These are phyloP conservation scores for Oryza glaberrima DNA, from an alignment of 176 grass and related monocot genomes.

Conservation along the genomic window DNA sequence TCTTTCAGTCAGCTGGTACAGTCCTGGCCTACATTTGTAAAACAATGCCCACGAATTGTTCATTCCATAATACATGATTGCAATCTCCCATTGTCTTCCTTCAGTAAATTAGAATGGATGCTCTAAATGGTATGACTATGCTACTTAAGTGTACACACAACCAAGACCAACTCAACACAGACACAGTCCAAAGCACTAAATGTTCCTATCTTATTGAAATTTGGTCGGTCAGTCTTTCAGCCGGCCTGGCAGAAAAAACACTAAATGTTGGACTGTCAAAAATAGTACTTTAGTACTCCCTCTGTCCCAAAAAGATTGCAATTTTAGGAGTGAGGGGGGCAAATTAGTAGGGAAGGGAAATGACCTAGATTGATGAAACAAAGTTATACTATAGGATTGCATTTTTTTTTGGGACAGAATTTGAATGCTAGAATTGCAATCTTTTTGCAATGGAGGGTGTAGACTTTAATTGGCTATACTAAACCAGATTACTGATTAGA, in stretches of 20 bases:
- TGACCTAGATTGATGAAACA: too few species aligned
- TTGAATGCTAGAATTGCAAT: too few species aligned
- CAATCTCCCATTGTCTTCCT: neutral
- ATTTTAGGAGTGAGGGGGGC: too few species aligned
- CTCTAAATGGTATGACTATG: neutral
- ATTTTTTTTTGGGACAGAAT: too few species aligned
- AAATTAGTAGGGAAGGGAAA: too few species aligned
- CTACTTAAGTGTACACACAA: neutral
- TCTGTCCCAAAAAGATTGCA: too few species aligned
- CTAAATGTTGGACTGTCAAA: neutral
- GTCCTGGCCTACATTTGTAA: neutral
- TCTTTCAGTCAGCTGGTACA: neutral
- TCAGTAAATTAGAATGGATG: neutral
- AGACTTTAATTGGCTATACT: neutral
- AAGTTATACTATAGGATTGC: too few species aligned
- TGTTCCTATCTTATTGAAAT: too few species aligned
- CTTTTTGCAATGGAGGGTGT: too few species aligned
- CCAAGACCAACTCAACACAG: neutral
- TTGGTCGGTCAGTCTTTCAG: too few species aligned
- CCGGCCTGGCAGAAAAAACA: neutral
- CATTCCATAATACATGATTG: slow-evolving; percentile 1
- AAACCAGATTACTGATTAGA: slow-evolving; percentile 10
- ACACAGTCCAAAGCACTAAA: slow-evolving; percentile 1
- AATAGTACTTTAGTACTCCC: neutral
- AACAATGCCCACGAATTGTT: neutral